Conservation (phyloP, 129 eudicot genomes). For the Dittrichia graveolens region DNA sequence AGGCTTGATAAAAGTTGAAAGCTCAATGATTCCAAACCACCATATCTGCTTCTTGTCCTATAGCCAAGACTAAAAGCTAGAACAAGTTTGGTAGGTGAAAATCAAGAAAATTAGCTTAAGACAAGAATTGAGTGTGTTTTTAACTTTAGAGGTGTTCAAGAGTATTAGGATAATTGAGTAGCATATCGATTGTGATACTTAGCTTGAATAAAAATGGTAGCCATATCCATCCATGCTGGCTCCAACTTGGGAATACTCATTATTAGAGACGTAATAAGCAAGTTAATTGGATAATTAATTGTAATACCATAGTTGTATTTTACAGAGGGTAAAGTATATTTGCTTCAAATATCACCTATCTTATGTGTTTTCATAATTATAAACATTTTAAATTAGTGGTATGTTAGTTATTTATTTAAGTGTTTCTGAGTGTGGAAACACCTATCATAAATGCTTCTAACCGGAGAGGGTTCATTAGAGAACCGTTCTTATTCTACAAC, state of each 20-base stretch:
- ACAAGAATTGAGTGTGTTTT: slow-evolving; percentile 7
- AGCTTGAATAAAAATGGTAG: not conserved
- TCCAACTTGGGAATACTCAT: not conserved
- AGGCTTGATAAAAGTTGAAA: slow-evolving; percentile 19
- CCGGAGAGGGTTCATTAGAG: no score
- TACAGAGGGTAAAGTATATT: no score
- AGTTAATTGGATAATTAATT: not conserved
- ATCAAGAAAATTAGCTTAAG: slow-evolving; percentile 10
- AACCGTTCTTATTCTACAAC: no score
- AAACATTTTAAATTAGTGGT: no score
- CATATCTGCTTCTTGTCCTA: slow-evolving; percentile 16
- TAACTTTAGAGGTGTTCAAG: slow-evolving; percentile 22
- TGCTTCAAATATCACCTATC: no score
- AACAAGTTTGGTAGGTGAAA: slow-evolving; percentile 18
- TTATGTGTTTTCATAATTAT: no score
- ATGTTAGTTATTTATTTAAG: no score
- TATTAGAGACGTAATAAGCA: not conserved
- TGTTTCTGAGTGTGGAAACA: no score
- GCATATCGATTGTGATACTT: not conserved
- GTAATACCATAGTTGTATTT: no score
- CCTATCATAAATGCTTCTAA: no score
- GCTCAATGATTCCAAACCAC: slow-evolving; percentile 26
- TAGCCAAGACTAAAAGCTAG: not conserved
- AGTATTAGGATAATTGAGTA: slow-evolving; percentile 21
- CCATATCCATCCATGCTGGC: not conserved